phyloP scores from a whole-genome alignment of 164 flowering plant genomes.

The Umbellularia californica region DNA sequence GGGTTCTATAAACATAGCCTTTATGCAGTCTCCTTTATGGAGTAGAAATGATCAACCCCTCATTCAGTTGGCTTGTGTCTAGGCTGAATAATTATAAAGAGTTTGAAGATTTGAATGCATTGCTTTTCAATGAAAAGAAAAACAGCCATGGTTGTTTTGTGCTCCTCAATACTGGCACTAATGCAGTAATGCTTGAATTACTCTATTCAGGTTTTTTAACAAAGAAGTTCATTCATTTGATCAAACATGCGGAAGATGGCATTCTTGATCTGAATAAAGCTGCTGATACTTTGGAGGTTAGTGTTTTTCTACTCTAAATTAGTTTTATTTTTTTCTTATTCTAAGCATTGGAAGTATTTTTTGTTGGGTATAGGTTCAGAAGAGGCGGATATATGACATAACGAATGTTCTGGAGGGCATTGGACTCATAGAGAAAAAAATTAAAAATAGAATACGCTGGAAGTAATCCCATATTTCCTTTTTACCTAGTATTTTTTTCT shows the following conservation, averaged over 20 bases:
- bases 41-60: too few relatives aligned
- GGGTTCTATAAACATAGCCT: too few relatives aligned
- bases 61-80: too few relatives aligned
- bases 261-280: constrained; percentile 85
- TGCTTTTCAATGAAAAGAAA: too few relatives aligned
- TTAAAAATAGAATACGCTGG: constrained; percentile 90
- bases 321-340: not conserved
- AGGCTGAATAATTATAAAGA: too few relatives aligned
- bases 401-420: constrained; percentile 97
- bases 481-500: not conserved
- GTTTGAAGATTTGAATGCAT: too few relatives aligned
- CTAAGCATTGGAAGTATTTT: not conserved
- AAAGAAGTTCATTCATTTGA: constrained; percentile 77
- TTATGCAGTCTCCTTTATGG: too few relatives aligned
- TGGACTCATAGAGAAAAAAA: constrained; percentile 91
- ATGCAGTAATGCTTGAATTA: not conserved
- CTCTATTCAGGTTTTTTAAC: constrained; percentile 65
- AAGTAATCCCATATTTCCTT: constrained; percentile 44
- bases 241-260: constrained; percentile 84
- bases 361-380: constrained; percentile 63
- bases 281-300: constrained; percentile 75
- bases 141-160: too few relatives aligned
- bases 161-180: not conserved
- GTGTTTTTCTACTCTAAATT: not conserved
- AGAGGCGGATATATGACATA: constrained; percentile 93